Percentiles rank a stretch among this genome's conserved stretches.
These are phyloP conservation scores for Suillus lakei DNA, from an alignment of 768 basidiomycete genomes.

Conservation along the genomic window DNA sequence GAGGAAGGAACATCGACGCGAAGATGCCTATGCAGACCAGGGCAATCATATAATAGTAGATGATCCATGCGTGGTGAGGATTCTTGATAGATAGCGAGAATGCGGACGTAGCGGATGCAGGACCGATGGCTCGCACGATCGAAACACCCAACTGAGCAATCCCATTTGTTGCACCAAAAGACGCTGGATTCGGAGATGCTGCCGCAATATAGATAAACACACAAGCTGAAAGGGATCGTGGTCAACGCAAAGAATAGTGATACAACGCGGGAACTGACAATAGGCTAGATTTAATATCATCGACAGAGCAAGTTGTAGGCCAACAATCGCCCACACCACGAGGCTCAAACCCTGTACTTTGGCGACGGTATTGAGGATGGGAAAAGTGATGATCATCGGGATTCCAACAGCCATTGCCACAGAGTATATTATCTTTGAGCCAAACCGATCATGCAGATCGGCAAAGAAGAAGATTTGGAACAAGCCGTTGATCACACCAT, in stretches of 20 bases:
- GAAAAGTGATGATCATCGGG: slow-evolving; percentile 62
- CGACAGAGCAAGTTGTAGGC: slow-evolving; percentile 50
- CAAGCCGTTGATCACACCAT: slow-evolving; percentile 65
- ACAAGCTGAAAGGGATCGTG: slow-evolving; percentile 48
- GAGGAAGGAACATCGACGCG: slow-evolving; percentile 32
- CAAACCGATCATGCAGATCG: slow-evolving; percentile 57
- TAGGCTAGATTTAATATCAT: slow-evolving; percentile 59
- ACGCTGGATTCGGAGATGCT: slow-evolving; percentile 65
- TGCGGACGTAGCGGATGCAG: slow-evolving; percentile 61
- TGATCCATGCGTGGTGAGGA: slow-evolving; percentile 28
- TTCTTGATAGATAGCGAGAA: slow-evolving; percentile 68
- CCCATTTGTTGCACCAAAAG: slow-evolving; percentile 74
- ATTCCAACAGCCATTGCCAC: slow-evolving; percentile 52
- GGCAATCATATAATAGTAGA: slow-evolving; percentile 28
- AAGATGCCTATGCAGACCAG: slow-evolving; percentile 22
- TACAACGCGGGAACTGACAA: slow-evolving; percentile 43
- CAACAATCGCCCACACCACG: slow-evolving; percentile 57
- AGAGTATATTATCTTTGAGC: slow-evolving; percentile 69
- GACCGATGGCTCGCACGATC: slow-evolving; percentile 52
- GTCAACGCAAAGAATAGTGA: background rate
- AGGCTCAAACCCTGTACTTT: slow-evolving; percentile 49
- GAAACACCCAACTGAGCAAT: slow-evolving; percentile 49
- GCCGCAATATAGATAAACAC: slow-evolving; percentile 73
- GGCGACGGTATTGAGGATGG: slow-evolving; percentile 62
- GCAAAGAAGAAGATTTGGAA: slow-evolving; percentile 75